Base-by-base conservation (phyloP, 805 yeast species). In the Suhomyces faveliae region DNA sequence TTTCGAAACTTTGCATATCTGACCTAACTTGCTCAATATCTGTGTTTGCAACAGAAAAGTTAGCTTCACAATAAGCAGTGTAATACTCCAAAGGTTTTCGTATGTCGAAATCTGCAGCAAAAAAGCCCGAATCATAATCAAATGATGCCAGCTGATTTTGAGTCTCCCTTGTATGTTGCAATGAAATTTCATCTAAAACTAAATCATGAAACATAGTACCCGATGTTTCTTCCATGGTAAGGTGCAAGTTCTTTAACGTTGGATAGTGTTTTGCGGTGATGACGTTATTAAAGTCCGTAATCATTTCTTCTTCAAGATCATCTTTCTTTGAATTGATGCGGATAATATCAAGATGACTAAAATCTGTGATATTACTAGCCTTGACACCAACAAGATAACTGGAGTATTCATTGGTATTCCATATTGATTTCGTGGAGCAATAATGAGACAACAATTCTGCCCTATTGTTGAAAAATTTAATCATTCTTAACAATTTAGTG, bases 401-500 rank as follows among this genome's bases (percentile, higher is more conserved):
- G 5, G 19, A 15, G 7, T 33, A 35, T 12, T 37, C 35, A 3
- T 22, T 19, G 15, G 43, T 40, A n/a, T 61, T 57, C 38, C 68
- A 54, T 1, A 61, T 66, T 4, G 64, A 54, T 7, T 42, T 43
- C 1, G 51, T 50, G 7, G 62, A 52, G 40, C 62, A 50, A 40
- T 55, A 58, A 47, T 60, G 64, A 41, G 64, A 62, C 8, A 70
- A 53, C 12, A 57, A 43, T 48, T 50, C 54, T 17, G 61, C 53
- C 12, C 77, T 58, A 43, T 52, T 49, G 47, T 71, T 70, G 49
- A 68, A 69, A 48, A 66, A 72, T 7, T 60, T 60, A 8, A 70
- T 57, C 10, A 66, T 57, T 33, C 73, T 55, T 22, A 68, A 49
- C 21, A 73, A 49, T 35, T 64, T 63, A 15, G 57, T 56, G 6